Percentiles rank a stretch among this genome's conserved stretches.
phyloP scores from a whole-genome alignment of 192 early-diverging fungal species.

The Coemansia sp. region DNA sequence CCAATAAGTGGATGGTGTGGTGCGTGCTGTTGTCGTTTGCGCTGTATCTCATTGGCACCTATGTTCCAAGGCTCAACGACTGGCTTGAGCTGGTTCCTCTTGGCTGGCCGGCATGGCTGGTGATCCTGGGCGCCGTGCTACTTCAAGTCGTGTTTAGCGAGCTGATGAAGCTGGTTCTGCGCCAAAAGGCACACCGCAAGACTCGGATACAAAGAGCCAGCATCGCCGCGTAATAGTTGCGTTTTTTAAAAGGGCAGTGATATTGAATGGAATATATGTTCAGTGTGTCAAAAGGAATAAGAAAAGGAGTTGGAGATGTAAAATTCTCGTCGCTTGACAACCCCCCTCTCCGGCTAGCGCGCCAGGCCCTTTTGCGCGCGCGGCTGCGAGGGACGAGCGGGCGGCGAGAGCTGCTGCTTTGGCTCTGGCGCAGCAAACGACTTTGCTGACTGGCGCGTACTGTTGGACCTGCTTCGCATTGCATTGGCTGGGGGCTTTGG shows the following conservation, averaged over 20 bases:
- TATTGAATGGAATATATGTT: neutral
- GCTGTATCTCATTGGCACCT: conserved; percentile 77
- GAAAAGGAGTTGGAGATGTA: neutral
- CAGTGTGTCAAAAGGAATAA: neutral
- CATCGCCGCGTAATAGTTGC: neutral
- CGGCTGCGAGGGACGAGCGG: conserved; percentile 38
- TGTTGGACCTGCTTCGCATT: conserved; percentile 24
- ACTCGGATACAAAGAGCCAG: neutral
- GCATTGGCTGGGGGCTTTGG: conserved; percentile 14
- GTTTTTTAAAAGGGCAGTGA: neutral
- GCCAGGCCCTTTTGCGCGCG: conserved; percentile 42
- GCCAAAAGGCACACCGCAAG: conserved; percentile 21
- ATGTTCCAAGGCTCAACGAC: conserved; percentile 67
- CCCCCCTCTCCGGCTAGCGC: neutral
- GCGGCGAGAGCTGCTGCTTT: conserved; percentile 13
- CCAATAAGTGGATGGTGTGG: conserved; percentile 82
- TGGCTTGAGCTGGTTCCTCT: conserved; percentile 66
- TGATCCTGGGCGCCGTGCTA: conserved; percentile 61
- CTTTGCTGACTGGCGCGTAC: conserved; percentile 4
- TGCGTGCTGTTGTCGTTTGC: conserved; percentile 74
- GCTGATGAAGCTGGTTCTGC: conserved; percentile 60
- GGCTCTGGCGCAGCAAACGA: conserved; percentile 16
- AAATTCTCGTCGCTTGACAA: too few species aligned
- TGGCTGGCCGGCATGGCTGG: conserved; percentile 64
- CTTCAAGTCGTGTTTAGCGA: conserved; percentile 65